phyloP scores from a whole-genome alignment of 345 rosid genomes.

The Aquilaria malaccensis region DNA sequence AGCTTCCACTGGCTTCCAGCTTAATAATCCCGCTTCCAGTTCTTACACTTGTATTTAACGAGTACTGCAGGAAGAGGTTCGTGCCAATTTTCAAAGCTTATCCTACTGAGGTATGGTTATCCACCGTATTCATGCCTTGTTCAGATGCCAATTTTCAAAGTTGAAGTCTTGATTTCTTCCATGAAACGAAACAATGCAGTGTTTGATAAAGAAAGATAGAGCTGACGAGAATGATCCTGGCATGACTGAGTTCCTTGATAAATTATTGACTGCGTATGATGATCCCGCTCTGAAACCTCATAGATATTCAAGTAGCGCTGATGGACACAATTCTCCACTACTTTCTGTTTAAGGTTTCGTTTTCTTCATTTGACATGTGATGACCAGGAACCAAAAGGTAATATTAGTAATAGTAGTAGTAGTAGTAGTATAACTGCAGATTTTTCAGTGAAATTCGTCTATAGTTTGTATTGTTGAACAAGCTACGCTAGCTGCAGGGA shows the following conservation, averaged over 20 bases:
- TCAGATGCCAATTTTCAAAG: neutral
- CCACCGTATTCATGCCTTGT: neutral
- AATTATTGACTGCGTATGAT: slow-evolving; percentile 49
- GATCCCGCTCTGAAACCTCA: slow-evolving; percentile 62
- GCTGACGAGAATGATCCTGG: slow-evolving; percentile 49
- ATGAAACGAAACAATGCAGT: slow-evolving; percentile 35
- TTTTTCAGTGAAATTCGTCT: no score
- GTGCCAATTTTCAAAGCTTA: slow-evolving; percentile 55
- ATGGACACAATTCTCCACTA: slow-evolving; percentile 38
- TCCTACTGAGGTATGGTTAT: slow-evolving; percentile 63
- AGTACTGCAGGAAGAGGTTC: slow-evolving; percentile 70
- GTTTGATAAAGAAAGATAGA: slow-evolving; percentile 67
- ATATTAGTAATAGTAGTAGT: no score
- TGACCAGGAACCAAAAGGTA: no score
- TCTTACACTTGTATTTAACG: slow-evolving; percentile 68
- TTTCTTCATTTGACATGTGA: no score
- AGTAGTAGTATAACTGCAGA: no score
- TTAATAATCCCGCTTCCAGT: slow-evolving; percentile 73
- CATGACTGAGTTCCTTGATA: slow-evolving; percentile 51
- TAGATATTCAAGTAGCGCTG: slow-evolving; percentile 29
- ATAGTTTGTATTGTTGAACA: no score
- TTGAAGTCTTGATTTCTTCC: neutral
- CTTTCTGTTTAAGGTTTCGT: slow-evolving; percentile 18
- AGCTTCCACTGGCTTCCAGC: slow-evolving; percentile 65
- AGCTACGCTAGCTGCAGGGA: no score